A percentile compares a stretch with the other conserved stretches of the same genome.
Evolutionary conservation across 2,329 filamentous ascomycete species (phyloP).

Genomic region (Apiospora phragmitis): DNA sequence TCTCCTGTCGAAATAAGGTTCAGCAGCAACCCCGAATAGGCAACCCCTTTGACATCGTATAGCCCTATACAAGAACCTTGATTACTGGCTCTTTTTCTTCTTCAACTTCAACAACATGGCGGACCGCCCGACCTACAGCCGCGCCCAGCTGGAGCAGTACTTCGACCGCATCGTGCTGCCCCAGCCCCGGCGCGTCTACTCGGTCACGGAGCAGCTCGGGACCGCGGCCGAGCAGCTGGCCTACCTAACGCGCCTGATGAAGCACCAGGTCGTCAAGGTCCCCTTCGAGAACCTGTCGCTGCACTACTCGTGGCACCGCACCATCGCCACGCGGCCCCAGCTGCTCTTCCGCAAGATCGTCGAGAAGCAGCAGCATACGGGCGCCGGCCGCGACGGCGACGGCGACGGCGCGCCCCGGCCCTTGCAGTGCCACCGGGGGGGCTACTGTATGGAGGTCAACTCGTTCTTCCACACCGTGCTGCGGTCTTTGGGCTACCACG

Average conservation of each 20-base stretch:
- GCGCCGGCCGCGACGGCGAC: background rate
- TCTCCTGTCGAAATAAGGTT: background rate
- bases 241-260: slow-evolving; percentile 19
- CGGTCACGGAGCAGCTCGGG: slow-evolving; percentile 11
- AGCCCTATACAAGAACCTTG: background rate
- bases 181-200: slow-evolving; percentile 12
- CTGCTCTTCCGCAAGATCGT: slow-evolving; percentile 41
- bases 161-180: slow-evolving; percentile 24
- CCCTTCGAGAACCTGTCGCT: slow-evolving; percentile 48
- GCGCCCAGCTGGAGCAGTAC: slow-evolving; percentile 21
- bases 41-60: background rate
- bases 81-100: background rate
- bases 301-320: slow-evolving; percentile 39
- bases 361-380: background rate
- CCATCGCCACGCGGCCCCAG: slow-evolving; percentile 35
- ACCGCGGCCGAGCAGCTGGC: slow-evolving; percentile 9
- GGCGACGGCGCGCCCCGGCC: background rate
- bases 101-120: slow-evolving; percentile 17
- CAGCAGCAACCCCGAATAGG: background rate
- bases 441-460: slow-evolving; percentile 47
- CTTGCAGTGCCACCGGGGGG: slow-evolving; percentile 34
- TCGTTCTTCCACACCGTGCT: slow-evolving; percentile 45
- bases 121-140: slow-evolving; percentile 20
- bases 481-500: slow-evolving; percentile 38
- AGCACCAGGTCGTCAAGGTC: slow-evolving; percentile 41